These are phyloP conservation scores for Euphorbia celastroides DNA, from an alignment of 441 rosid species.

Conservation along the genomic window DNA sequence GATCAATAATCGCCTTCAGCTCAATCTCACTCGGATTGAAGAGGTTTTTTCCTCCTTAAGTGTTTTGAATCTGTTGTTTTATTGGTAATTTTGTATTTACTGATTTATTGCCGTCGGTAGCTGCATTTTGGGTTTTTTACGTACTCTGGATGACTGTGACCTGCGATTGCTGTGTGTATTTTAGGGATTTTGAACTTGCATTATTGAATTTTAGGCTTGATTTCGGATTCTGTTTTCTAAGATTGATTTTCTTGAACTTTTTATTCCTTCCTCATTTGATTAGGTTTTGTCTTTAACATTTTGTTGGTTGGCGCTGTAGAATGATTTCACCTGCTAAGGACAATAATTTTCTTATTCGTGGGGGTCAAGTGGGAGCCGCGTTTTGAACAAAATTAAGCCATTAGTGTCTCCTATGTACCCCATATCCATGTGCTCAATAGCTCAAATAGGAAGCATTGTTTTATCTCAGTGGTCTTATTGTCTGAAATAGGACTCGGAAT, in stretches of 20 bases:
- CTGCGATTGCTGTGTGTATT: neutral
- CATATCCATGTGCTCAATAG: neutral
- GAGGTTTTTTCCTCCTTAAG: conserved; percentile 37
- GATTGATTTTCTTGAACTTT: neutral
- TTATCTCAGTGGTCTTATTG: neutral
- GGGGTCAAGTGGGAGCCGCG: neutral
- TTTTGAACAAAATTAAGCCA: neutral
- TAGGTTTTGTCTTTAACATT: neutral
- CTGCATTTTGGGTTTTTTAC: conserved; percentile 7
- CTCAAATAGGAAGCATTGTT: neutral
- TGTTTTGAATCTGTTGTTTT: neutral
- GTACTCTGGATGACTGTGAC: neutral
- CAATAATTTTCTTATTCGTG: neutral
- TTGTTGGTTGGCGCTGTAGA: neutral
- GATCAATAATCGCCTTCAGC: conserved; percentile 89
- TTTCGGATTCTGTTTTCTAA: neutral
- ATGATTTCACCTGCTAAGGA: neutral
- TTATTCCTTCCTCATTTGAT: neutral
- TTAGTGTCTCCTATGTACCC: neutral
- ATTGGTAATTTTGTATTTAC: neutral
- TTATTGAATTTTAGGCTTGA: neutral
- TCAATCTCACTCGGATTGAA: conserved; percentile 85
- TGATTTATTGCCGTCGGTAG: neutral
- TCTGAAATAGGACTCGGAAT: neutral
- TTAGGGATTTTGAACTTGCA: conserved; percentile 1